A percentile compares a stretch with the other conserved stretches of the same genome.
Conservation (phyloP, 208 protist genomes). For the Kentomonas sorsogonicus region DNA sequence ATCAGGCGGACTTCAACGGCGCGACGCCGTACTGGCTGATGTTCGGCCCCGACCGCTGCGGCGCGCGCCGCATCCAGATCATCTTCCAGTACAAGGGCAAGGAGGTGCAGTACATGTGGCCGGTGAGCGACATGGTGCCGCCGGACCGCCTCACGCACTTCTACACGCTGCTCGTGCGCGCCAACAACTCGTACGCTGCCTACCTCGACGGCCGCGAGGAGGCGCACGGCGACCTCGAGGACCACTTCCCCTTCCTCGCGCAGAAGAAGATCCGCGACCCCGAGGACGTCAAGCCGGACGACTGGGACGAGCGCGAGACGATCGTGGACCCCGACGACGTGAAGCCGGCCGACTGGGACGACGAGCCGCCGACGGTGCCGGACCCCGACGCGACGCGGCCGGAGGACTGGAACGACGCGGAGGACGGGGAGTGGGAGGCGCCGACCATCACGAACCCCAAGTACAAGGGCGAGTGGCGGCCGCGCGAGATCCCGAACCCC, state of each 20-base stretch:
- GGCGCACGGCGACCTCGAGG: slow-evolving; percentile 61
- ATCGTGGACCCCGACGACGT: slow-evolving; percentile 88
- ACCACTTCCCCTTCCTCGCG: slow-evolving; percentile 88
- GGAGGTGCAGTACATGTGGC: slow-evolving; percentile 89
- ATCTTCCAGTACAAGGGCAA: slow-evolving; percentile 94
- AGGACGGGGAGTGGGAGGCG: slow-evolving; percentile 84
- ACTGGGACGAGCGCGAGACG: slow-evolving; percentile 74
- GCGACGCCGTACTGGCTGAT: slow-evolving; percentile 92
- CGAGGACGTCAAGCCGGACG: slow-evolving; percentile 85
- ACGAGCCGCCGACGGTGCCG: slow-evolving; percentile 63
- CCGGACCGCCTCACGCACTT: slow-evolving; percentile 87
- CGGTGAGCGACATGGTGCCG: slow-evolving; percentile 41
- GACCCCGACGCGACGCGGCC: slow-evolving; percentile 90
- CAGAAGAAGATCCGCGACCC: slow-evolving; percentile 85
- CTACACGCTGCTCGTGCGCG: slow-evolving; percentile 89
- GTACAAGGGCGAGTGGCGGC: slow-evolving; percentile 86
- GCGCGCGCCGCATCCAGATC: slow-evolving; percentile 78
- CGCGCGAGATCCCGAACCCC: slow-evolving; percentile 88
- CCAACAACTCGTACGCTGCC: slow-evolving; percentile 92
- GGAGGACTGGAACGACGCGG: slow-evolving; percentile 89
- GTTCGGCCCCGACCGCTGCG: slow-evolving; percentile 95
- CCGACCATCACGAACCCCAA: slow-evolving; percentile 83
- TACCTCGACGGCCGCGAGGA: slow-evolving; percentile 75
- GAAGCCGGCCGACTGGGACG: slow-evolving; percentile 92
- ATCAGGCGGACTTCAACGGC: slow-evolving; percentile 77